Evolutionary conservation across 164 flowering plant genomes (phyloP).

Genomic region (Vitis cinerea): DNA sequence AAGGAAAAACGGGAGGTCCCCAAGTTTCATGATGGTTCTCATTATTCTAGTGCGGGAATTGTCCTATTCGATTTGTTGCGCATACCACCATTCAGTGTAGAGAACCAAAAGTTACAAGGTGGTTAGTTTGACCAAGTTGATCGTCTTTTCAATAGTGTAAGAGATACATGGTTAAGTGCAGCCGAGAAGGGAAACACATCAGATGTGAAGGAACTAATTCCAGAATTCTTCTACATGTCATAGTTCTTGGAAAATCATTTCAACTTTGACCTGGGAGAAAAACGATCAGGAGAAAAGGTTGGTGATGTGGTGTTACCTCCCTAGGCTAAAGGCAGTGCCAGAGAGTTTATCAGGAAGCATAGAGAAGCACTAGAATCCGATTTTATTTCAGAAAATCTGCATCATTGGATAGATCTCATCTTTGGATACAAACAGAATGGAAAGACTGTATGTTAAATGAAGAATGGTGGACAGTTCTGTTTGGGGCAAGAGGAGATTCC

Average conservation of each 20-base stretch:
- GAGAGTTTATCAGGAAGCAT: conserved; percentile 93
- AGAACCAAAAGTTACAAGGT: conserved; percentile 97
- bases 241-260: conserved; percentile 88
- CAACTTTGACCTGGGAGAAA: conserved; percentile 88
- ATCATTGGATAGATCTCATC: conserved; percentile 98
- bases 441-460: too few species aligned
- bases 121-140: conserved; percentile 99
- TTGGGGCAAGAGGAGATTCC: too few species aligned
- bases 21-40: conserved; percentile 98
- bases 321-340: conserved; percentile 94
- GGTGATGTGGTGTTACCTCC: conserved; percentile 90
- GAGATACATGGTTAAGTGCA: conserved; percentile 95
- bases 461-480: too few species aligned
- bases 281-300: conserved; percentile 99
- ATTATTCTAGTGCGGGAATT: conserved; percentile 99
- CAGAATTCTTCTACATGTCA: conserved; percentile 97
- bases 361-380: conserved; percentile 97
- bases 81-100: conserved; percentile 90
- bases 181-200: conserved; percentile 99
- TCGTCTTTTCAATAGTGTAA: conserved; percentile 91
- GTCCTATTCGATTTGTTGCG: conserved; percentile 95
- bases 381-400: conserved; percentile 92
- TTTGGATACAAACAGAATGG: conserved; percentile 82
- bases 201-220: conserved; percentile 97
- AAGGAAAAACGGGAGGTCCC: conserved; percentile 57